phyloP scores from a whole-genome alignment of 768 basidiomycete genomes.

The Xerocomellus intermedius region DNA sequence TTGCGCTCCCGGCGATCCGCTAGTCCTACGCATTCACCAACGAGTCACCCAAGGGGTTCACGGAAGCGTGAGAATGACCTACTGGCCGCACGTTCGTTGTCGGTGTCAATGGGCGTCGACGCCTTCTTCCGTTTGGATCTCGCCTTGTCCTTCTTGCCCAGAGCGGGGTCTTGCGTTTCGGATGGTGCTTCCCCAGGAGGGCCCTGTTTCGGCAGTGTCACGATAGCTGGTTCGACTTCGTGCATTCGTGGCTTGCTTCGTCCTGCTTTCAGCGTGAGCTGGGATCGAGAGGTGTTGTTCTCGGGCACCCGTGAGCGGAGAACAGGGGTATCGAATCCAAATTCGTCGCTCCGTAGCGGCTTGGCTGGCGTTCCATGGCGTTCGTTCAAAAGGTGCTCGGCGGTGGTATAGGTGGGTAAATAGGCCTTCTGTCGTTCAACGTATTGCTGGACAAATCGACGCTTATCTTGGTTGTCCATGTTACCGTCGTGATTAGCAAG shows the following conservation, averaged over 20 bases:
- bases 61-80: conserved; percentile 13
- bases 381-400: conserved; percentile 34
- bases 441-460: conserved; percentile 44
- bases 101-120: conserved; percentile 19
- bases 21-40: conserved; percentile 43
- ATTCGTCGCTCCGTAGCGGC: conserved; percentile 13
- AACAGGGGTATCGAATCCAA: conserved; percentile 55
- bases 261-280: not conserved
- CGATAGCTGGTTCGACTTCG: not conserved
- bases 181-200: not conserved
- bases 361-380: conserved; percentile 12
- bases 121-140: conserved; percentile 25
- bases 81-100: conserved; percentile 40
- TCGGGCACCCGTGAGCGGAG: conserved; percentile 45
- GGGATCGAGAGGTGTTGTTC: conserved; percentile 2
- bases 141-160: conserved; percentile 20
- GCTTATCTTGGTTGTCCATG: conserved; percentile 37
- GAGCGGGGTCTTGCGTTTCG: conserved; percentile 1
- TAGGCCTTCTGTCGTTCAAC: conserved; percentile 49
- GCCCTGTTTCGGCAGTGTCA: not conserved
- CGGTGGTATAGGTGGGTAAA: conserved; percentile 41
- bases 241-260: not conserved
- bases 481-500: too few relatives aligned
- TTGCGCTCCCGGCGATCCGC: conserved; percentile 65
- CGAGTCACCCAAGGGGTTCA: not conserved